Evolutionary conservation across 208 protist genomes (phyloP).

Genomic region (Trypanosoma conorhini): DNA sequence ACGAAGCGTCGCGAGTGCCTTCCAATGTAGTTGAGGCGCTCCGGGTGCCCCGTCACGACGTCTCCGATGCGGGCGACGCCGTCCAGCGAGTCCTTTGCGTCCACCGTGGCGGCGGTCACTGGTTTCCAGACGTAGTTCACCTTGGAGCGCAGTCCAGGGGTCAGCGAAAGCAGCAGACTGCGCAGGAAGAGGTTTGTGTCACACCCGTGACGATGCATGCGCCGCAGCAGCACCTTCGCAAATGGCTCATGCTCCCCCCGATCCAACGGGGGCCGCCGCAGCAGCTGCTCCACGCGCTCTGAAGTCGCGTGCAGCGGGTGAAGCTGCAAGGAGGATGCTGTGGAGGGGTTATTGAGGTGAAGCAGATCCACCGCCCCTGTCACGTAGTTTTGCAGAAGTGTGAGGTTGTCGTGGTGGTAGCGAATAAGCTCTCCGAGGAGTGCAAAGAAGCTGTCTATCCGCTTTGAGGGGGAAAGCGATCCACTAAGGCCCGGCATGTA

Average conservation of each 20-base stretch:
- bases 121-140: conserved; percentile 68
- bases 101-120: conserved; percentile 18
- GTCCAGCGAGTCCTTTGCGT: conserved; percentile 24
- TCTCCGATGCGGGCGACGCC: conserved; percentile 41
- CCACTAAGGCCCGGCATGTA: conserved; percentile 50
- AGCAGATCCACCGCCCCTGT: conserved; percentile 31
- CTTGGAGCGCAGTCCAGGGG: conserved; percentile 60
- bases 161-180: conserved; percentile 65
- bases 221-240: conserved; percentile 64
- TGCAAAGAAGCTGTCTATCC: conserved; percentile 54
- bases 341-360: conserved; percentile 45
- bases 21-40: conserved; percentile 51
- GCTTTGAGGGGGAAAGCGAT: conserved; percentile 53
- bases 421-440: conserved; percentile 68
- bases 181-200: conserved; percentile 70
- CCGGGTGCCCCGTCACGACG: conserved; percentile 53
- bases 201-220: conserved; percentile 46
- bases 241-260: conserved; percentile 71
- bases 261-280: conserved; percentile 62
- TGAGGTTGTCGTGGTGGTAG: conserved; percentile 68
- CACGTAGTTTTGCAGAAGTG: conserved; percentile 50
- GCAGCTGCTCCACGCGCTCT: conserved; percentile 39
- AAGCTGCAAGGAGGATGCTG: conserved; percentile 11
- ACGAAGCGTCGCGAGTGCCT: conserved; percentile 41
- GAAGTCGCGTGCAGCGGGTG: conserved; percentile 24